These are phyloP conservation scores for Pelargonium nanum DNA, from an alignment of 345 rosid species.

Conservation along the genomic window DNA sequence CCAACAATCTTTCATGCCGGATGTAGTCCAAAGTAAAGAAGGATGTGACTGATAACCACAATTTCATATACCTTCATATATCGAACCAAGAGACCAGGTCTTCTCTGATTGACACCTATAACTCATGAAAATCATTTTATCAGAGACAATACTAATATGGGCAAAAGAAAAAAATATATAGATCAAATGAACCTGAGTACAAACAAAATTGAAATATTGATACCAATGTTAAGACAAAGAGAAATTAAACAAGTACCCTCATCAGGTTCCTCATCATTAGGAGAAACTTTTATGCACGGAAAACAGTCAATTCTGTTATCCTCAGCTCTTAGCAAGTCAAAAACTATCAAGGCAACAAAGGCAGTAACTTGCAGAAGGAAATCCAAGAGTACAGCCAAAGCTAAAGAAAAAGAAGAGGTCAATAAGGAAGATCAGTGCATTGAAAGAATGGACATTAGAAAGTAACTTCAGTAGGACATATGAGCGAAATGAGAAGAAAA, in stretches of 20 bases:
- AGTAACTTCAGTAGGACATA: not conserved
- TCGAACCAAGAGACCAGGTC: constrained; percentile 34
- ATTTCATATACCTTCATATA: constrained; percentile 39
- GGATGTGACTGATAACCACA: not conserved
- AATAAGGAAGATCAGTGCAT: too few species aligned
- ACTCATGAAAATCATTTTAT: constrained; percentile 6
- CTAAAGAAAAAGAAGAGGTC: constrained; percentile 16
- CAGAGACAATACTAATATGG: too few species aligned
- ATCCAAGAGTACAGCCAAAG: constrained; percentile 53
- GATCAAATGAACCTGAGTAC: not conserved
- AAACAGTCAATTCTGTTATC: constrained; percentile 52
- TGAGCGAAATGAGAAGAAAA: not conserved
- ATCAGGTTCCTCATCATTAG: constrained; percentile 19
- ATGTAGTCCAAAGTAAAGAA: not conserved
- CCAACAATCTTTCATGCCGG: too few species aligned
- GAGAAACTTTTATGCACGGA: constrained; percentile 34
- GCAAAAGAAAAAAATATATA: constrained; percentile 9
- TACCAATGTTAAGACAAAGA: not conserved
- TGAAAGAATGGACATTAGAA: constrained; percentile 3
- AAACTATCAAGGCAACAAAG: constrained; percentile 47
- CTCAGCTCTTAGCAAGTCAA: constrained; percentile 40
- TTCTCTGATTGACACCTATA: constrained; percentile 22
- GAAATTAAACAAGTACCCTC: constrained; percentile 24
- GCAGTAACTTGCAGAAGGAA: constrained; percentile 58
- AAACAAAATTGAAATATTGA: not conserved